A percentile compares a stretch with the other conserved stretches of the same genome.
phyloP scores from a whole-genome alignment of 345 rosid genomes.

The Gossypioides kirkii region DNA sequence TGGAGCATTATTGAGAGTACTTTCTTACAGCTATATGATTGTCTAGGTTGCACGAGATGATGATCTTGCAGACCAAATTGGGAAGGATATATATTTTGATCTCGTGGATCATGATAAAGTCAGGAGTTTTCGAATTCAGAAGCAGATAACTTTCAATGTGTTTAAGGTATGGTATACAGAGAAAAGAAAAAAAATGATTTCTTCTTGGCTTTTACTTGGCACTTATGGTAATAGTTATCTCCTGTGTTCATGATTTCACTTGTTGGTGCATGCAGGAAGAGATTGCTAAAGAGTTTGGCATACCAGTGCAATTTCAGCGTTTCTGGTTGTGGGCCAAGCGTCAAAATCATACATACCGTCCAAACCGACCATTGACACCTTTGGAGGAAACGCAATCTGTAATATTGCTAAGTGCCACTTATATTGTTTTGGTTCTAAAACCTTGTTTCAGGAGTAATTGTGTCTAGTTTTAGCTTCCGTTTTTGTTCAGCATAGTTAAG shows the following conservation, averaged over 20 bases:
- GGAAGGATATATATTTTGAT: conserved; percentile 86
- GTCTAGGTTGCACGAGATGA: conserved; percentile 84
- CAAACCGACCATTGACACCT: conserved; percentile 69
- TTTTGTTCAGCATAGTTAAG: conserved; percentile 1
- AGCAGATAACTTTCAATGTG: conserved; percentile 62
- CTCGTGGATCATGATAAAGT: conserved; percentile 98
- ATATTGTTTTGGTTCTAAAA: neutral
- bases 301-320: conserved; percentile 78
- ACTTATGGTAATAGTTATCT: neutral
- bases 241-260: neutral
- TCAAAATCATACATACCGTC: conserved; percentile 91
- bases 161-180: conserved; percentile 59
- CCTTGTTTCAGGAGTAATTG: neutral
- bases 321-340: conserved; percentile 99
- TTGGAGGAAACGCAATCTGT: conserved; percentile 80
- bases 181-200: neutral
- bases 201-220: neutral
- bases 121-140: conserved; percentile 79
- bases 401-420: conserved; percentile 19
- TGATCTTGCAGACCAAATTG: conserved; percentile 82
- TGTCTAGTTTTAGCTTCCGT: neutral
- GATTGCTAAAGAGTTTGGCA: conserved; percentile 84
- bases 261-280: conserved; percentile 56
- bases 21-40: conserved; percentile 17
- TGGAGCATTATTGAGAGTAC: neutral